phyloP scores from a whole-genome alignment of 208 protist species.

The Leishmania braziliensis region DNA sequence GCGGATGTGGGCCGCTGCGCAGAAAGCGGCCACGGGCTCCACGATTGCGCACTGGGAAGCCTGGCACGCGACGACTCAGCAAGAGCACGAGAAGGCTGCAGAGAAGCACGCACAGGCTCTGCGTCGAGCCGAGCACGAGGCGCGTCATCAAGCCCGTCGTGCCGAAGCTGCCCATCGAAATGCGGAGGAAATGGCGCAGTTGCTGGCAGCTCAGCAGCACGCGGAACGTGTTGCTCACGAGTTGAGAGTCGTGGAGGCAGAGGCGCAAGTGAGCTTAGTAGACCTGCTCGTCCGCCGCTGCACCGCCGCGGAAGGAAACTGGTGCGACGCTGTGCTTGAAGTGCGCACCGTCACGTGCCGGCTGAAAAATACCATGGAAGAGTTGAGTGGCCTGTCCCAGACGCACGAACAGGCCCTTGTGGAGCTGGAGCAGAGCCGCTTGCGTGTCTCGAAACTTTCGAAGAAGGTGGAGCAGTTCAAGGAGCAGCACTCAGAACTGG shows the following conservation, averaged over 20 bases:
- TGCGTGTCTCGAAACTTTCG: constrained; percentile 15
- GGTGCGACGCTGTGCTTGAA: constrained; percentile 15
- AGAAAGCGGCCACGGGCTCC: background rate
- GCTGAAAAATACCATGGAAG: background rate
- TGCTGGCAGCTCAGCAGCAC: constrained; percentile 8
- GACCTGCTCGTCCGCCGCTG: constrained; percentile 33
- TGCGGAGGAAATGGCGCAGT: background rate
- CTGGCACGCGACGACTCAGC: constrained; percentile 2
- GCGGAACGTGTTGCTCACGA: background rate
- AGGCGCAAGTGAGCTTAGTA: background rate
- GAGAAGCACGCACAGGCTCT: constrained; percentile 15
- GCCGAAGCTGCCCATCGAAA: background rate
- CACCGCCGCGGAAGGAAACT: constrained; percentile 23
- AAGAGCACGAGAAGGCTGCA: background rate
- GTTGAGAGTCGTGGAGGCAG: background rate
- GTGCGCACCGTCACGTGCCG: constrained; percentile 3
- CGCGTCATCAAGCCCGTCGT: background rate
- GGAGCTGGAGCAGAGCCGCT: constrained; percentile 14
- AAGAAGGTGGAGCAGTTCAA: constrained; percentile 27
- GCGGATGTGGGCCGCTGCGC: background rate
- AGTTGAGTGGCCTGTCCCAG: background rate
- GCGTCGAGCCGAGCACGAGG: background rate
- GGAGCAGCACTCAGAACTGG: constrained; percentile 18
- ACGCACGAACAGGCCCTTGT: constrained; percentile 10
- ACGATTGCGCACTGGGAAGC: constrained; percentile 14